A percentile compares a stretch with the other conserved stretches of the same genome.
These are phyloP conservation scores for Nannochloropsis oceanica DNA, from an alignment of 108 stramenopile species.

Conservation along the genomic window DNA sequence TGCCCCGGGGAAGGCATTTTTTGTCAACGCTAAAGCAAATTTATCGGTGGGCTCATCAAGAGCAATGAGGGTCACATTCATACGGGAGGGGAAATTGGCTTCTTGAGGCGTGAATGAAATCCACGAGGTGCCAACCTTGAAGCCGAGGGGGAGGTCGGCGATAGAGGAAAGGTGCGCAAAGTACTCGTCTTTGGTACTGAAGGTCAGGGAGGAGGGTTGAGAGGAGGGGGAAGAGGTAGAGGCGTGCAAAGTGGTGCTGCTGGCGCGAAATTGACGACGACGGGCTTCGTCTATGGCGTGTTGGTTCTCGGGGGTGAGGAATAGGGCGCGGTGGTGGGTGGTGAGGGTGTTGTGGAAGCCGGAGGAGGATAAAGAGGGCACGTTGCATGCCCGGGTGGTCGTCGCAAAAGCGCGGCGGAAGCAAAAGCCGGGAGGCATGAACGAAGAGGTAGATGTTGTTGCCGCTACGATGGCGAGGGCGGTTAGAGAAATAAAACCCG, in stretches of 20 bases:
- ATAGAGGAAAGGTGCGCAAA: not conserved
- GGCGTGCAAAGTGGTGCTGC: not conserved
- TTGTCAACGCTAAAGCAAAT: slow-evolving; percentile 11
- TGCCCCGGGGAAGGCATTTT: slow-evolving; percentile 62
- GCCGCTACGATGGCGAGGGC: not conserved
- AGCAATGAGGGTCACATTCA: slow-evolving; percentile 26
- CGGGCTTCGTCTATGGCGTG: not conserved
- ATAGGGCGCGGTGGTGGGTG: not conserved
- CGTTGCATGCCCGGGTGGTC: not conserved
- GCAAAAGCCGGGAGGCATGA: not conserved
- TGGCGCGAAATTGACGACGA: not conserved
- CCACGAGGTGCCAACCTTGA: slow-evolving; percentile 10
- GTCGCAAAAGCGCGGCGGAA: not conserved
- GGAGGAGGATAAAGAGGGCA: not conserved
- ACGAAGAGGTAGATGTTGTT: not conserved
- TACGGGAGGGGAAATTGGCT: not conserved
- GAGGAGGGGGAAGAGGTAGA: not conserved
- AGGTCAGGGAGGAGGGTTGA: not conserved
- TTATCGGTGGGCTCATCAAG: slow-evolving; percentile 12
- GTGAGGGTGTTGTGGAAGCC: not conserved
- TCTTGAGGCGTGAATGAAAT: slow-evolving; percentile 15
- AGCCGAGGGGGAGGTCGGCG: slow-evolving; percentile 7
- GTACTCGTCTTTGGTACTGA: slow-evolving; percentile 6
- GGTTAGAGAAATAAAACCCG: not conserved
- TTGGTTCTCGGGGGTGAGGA: not conserved